A percentile compares a stretch with the other conserved stretches of the same genome.
Evolutionary conservation across 306 rosid species (phyloP).

Genomic region (Vigna hirtella): DNA sequence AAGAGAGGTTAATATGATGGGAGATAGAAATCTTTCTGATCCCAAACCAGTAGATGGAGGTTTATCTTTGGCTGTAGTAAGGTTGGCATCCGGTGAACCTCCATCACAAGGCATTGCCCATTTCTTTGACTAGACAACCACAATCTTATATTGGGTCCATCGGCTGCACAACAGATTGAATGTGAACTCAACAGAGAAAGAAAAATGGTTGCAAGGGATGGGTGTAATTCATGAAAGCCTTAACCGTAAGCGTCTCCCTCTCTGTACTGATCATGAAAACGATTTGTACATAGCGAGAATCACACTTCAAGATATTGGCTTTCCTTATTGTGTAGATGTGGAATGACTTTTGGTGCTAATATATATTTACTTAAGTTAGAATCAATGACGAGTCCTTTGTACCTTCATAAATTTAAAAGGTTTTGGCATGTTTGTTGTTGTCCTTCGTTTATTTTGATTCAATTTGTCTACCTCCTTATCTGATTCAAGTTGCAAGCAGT

Average conservation of each 20-base stretch:
- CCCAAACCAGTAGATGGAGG: constrained; percentile 85
- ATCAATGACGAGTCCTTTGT: background rate
- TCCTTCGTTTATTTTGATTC: background rate
- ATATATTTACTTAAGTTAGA: background rate
- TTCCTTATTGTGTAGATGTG: constrained; percentile 56
- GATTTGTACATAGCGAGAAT: constrained; percentile 74
- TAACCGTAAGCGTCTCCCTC: constrained; percentile 75
- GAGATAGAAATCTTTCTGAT: constrained; percentile 77
- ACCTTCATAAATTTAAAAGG: background rate
- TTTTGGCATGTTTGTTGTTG: background rate
- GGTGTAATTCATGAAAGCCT: constrained; percentile 73
- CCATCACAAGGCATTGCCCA: constrained; percentile 68
- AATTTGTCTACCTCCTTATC: background rate
- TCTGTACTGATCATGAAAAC: constrained; percentile 69
- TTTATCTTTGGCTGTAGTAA: constrained; percentile 64
- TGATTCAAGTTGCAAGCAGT: background rate
- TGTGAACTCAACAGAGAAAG: constrained; percentile 57
- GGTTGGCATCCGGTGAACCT: constrained; percentile 80
- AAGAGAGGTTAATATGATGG: constrained; percentile 91
- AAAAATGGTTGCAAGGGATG: constrained; percentile 75
- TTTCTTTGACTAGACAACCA: constrained; percentile 71
- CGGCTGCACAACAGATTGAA: constrained; percentile 66
- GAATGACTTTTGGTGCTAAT: constrained; percentile 45
- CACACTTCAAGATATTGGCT: constrained; percentile 81
- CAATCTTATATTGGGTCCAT: constrained; percentile 63